Evolutionary conservation across 2,329 filamentous ascomycete genomes (phyloP).

Genomic region (Zasmidium angulare): DNA sequence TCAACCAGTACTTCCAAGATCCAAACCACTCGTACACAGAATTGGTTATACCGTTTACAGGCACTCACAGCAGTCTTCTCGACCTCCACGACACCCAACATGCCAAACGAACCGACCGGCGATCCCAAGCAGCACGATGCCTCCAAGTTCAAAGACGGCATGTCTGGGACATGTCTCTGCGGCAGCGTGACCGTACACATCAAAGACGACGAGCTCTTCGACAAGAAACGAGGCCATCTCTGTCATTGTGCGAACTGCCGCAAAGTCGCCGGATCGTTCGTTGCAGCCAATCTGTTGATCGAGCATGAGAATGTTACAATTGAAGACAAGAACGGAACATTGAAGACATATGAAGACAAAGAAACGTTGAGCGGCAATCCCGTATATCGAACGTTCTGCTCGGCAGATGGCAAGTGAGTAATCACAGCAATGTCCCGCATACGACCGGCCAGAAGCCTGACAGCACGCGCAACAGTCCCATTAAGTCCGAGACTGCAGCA

Average conservation of each 20-base stretch:
- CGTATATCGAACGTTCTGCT: constrained; percentile 48
- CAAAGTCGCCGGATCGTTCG: constrained; percentile 48
- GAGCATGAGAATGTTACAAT: constrained; percentile 48
- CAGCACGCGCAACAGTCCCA: constrained; percentile 39
- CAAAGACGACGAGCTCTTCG: constrained; percentile 49
- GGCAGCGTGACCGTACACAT: constrained; percentile 51
- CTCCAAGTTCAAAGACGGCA: constrained; percentile 35
- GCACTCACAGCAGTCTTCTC: neutral
- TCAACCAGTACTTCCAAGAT: neutral
- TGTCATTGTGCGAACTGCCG: constrained; percentile 56
- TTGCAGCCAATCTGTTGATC: constrained; percentile 43
- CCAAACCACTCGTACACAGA: neutral
- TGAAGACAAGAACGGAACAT: constrained; percentile 44
- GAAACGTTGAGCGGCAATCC: constrained; percentile 49
- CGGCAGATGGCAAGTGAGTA: constrained; percentile 46
- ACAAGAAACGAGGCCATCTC: constrained; percentile 45
- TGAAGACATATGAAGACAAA: constrained; percentile 48
- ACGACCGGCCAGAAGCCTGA: constrained; percentile 1
- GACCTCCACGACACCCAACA: constrained; percentile 15
- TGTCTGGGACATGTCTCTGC: constrained; percentile 48
- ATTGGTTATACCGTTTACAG: neutral
- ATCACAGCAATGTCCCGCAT: neutral
- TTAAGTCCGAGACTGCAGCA: constrained; percentile 45
- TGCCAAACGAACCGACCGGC: constrained; percentile 37
- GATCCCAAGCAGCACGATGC: constrained; percentile 41